Evolutionary conservation across 2,329 filamentous ascomycete genomes (phyloP), one percentile per base, ranked within the genome.

Genomic region (Fusarium liriodendri): DNA sequence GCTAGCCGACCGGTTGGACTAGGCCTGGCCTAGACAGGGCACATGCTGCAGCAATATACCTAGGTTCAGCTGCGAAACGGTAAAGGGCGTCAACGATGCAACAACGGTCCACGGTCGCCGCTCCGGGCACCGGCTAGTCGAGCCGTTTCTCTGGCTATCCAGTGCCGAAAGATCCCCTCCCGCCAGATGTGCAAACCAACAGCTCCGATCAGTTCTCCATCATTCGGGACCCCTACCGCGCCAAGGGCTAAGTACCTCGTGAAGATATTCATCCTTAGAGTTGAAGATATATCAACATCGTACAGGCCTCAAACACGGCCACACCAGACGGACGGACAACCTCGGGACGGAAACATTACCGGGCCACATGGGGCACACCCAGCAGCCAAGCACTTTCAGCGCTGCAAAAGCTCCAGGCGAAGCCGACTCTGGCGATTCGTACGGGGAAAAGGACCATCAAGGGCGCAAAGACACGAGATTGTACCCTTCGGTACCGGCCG

Each of bases 151-250:
- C 57, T 62, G 37, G 45, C 40, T 27, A 22, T 13, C 40, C 63
- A 45, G 38, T 63, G 27, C 47, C 50, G 55, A 67, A 52, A 37
- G 67, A 73, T 73, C 60, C 55, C 54, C 70, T 55, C 40, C 62
- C 47, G 38, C 54, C 58, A 60, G 27, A 59, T 50, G 57, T 61
- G 40, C 61, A 61, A 72, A 72, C 70, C 61, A 72, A 66, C 64
- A 65, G 37, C 45, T 33, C 29, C 59, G 61, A 33, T 52, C 47
- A 37, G 22, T 64, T 45, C 27, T 45, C 33, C 25, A 50, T 57
- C 25, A 29, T 25, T 10, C 16, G n/a, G 13, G 33, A 55, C 35
- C 61, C 61, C 61, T 40, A 18, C 45, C 47, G 11, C 50, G 59
- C 40, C 10, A 20, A 50, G 20, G 32, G 20, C 8, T 14, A n/a